Percentiles rank a stretch among this genome's conserved stretches.
Conservation (phyloP, 305 asterid genomes). For the Fraxinus sp. region DNA sequence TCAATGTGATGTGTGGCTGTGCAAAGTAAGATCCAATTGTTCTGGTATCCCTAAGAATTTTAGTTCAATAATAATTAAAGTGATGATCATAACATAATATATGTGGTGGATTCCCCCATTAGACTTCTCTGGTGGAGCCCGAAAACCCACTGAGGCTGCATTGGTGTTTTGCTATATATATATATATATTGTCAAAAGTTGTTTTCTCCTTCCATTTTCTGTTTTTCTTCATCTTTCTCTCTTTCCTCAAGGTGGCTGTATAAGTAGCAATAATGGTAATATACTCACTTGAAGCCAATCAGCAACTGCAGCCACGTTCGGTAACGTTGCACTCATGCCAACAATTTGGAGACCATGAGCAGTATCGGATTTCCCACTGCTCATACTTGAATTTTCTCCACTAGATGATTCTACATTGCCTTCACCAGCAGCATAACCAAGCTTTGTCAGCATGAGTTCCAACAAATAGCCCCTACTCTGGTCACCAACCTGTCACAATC, state of each 20-base stretch:
- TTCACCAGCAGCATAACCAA: slow-evolving; percentile 97
- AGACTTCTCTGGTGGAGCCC: not conserved
- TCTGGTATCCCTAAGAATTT: not conserved
- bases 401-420: slow-evolving; percentile 81
- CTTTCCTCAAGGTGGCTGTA: not conserved
- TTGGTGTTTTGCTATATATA: not conserved
- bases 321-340: slow-evolving; percentile 98
- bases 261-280: slow-evolving; percentile 15
- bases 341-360: slow-evolving; percentile 91
- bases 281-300: slow-evolving; percentile 93
- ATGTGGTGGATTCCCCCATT: not conserved
- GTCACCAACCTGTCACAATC: slow-evolving; percentile 82
- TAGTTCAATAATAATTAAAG: not conserved
- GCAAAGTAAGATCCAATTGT: slow-evolving; percentile 11
- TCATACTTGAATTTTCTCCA: slow-evolving; percentile 86
- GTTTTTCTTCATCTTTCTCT: not conserved
- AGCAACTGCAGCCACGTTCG: slow-evolving; percentile 94
- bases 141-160: not conserved
- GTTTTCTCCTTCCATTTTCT: not conserved
- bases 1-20: not conserved
- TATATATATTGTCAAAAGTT: not conserved
- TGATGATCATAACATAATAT: not conserved
- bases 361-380: slow-evolving; percentile 77
- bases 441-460: slow-evolving; percentile 97
- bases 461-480: slow-evolving; percentile 94